Evolutionary conservation across 2,329 filamentous ascomycete genomes (phyloP).

Genomic region (Monilinia fructigena): DNA sequence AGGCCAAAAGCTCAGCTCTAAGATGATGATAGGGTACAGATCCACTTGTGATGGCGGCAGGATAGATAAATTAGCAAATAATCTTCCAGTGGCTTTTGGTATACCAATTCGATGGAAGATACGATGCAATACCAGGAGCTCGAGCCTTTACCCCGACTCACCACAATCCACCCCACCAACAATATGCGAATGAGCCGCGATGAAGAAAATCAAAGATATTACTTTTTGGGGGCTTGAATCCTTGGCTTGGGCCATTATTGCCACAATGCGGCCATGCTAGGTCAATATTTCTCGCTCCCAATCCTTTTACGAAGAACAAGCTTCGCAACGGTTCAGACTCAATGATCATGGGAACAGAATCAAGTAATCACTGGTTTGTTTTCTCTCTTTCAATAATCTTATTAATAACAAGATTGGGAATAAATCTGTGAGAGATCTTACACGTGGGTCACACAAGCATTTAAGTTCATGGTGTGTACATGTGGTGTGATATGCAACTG

Average conservation of each 20-base stretch:
- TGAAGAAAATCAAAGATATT: neutral
- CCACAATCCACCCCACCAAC: neutral
- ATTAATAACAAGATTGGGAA: neutral
- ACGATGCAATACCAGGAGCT: neutral
- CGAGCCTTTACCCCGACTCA: neutral
- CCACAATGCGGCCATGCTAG: constrained; percentile 1
- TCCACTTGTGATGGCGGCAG: neutral
- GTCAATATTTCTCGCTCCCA: neutral
- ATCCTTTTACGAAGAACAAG: constrained; percentile 11
- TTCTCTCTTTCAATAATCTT: neutral
- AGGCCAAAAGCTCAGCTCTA: neutral
- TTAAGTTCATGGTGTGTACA: neutral
- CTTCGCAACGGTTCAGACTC: neutral
- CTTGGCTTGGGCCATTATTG: neutral
- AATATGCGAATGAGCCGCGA: constrained; percentile 12
- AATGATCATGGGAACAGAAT: constrained; percentile 14
- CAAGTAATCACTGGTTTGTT: neutral
- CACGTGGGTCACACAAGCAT: constrained; percentile 11
- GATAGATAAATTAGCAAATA: neutral
- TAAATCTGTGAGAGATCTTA: neutral
- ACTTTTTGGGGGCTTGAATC: constrained; percentile 2
- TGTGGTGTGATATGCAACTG: constrained; percentile 2
- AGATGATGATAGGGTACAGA: neutral
- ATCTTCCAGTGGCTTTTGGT: constrained; percentile 4
- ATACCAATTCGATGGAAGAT: constrained; percentile 2